Base-by-base conservation (phyloP, 2,329 filamentous ascomycete species). In the Pseudocercospora pini-densiflorae region DNA sequence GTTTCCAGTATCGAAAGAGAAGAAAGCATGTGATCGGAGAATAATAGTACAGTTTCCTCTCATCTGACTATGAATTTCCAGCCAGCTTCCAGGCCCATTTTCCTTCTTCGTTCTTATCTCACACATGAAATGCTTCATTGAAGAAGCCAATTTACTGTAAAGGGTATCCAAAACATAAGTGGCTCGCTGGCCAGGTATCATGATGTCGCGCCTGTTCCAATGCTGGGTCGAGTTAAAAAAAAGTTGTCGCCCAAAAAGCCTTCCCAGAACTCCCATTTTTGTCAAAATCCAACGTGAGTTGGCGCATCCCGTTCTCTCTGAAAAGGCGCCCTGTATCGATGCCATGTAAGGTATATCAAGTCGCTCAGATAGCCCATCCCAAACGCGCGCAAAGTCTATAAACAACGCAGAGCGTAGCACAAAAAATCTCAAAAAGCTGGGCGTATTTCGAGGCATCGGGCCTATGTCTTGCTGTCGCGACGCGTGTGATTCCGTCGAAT, bases 171-270 rank as follows among this genome's bases (percentile, higher is more conserved):
- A 43, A 43, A 43, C 40, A 43, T 43, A 43, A 36, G 40, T 43
- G 40, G 40, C 40, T 43, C 40, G 40, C 40, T n/a, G 40, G 40
- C 40, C 40, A 43, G 68, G 70, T 70, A 72, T 72, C 70, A 72
- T 72, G 68, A 65, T 36, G 33, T 69, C 31, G 70, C 70, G 68
- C 70, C 70, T 70, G 66, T 67, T 70, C 68, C 68, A 62, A 70
- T 70, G 68, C 70, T 67, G 59, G 47, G 58, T 59, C 45, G 43
- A 60, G 12, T 23, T 16, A 19, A 49, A 23, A 12, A 57, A 63
- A 63, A 54, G 63, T 57, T 40, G 27, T 67, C 66, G 64, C 68
- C 68, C 62, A 67, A 53, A 67, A 64, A 68, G 58, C 66, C 70
- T 64, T 40, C 19, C 36, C 59, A 59, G 29, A 64, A 58, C 16